phyloP scores from a whole-genome alignment of 495 filamentous ascomycete species.

The Neurospora sp. region DNA sequence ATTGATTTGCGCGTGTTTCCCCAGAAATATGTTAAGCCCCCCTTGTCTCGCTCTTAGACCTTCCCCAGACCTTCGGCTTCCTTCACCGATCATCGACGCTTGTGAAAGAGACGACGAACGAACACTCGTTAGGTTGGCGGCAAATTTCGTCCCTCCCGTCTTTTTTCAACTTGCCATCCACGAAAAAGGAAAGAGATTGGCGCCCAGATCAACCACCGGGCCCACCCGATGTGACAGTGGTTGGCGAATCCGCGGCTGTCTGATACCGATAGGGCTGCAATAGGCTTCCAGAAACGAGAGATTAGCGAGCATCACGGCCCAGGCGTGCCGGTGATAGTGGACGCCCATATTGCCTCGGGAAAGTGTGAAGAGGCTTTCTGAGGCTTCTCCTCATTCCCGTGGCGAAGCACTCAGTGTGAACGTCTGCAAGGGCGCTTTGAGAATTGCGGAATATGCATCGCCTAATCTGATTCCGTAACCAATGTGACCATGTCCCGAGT shows the following conservation, averaged over 20 bases:
- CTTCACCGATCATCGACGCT: not conserved
- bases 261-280: not conserved
- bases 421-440: not conserved
- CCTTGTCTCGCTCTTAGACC: not conserved
- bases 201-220: not conserved
- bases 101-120: not conserved
- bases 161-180: not conserved
- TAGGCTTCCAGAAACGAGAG: not conserved
- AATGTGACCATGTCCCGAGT: not conserved
- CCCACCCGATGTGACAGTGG: not conserved
- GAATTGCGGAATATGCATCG: not conserved
- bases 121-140: not conserved
- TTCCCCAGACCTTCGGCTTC: not conserved
- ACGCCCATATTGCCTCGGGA: not conserved
- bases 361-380: not conserved
- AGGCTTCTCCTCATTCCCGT: not conserved
- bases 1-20: not conserved
- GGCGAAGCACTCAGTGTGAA: not conserved
- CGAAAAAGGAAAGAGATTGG: not conserved
- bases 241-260: not conserved
- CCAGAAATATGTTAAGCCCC: not conserved
- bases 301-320: not conserved
- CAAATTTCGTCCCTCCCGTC: not conserved
- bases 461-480: not conserved
- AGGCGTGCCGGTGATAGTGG: not conserved